Percentiles rank a stretch among this genome's conserved stretches.
Evolutionary conservation across 345 rosid genomes (phyloP).

Genomic region (Salix caprea): DNA sequence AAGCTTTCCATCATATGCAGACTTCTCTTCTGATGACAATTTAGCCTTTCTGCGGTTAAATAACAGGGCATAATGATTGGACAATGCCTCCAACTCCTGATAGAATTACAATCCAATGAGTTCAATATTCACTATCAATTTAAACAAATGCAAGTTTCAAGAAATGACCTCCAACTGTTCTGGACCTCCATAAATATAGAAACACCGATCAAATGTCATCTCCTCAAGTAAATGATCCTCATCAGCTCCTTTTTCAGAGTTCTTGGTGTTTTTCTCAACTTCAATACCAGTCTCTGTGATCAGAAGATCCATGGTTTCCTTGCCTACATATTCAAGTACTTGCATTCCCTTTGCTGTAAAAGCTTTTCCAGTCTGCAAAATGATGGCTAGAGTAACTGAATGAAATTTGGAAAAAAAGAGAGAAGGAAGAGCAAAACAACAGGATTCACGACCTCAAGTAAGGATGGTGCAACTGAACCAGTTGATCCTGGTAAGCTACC

Average conservation of each 20-base stretch:
- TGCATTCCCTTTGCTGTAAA: slow-evolving; percentile 91
- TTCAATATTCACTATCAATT: slow-evolving; percentile 18
- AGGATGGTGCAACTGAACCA: slow-evolving; percentile 76
- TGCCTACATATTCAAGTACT: slow-evolving; percentile 93
- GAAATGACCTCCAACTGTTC: slow-evolving; percentile 83
- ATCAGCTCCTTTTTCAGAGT: slow-evolving; percentile 29
- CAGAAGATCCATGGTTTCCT: slow-evolving; percentile 90
- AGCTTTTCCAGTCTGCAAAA: slow-evolving; percentile 80
- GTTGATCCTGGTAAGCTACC: slow-evolving; percentile 50
- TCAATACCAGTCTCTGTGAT: slow-evolving; percentile 82
- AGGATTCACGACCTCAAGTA: slow-evolving; percentile 58
- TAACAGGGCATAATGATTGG: slow-evolving; percentile 75
- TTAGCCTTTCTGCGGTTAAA: slow-evolving; percentile 85
- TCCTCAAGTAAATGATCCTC: slow-evolving; percentile 84
- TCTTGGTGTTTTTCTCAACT: slow-evolving; percentile 50
- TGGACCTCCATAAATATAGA: slow-evolving; percentile 98
- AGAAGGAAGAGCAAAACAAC: slow-evolving; percentile 8
- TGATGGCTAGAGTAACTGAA: slow-evolving; percentile 13
- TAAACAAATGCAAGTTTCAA: slow-evolving; percentile 10
- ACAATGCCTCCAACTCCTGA: slow-evolving; percentile 93
- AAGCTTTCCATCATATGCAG: slow-evolving; percentile 66
- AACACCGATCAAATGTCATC: slow-evolving; percentile 92
- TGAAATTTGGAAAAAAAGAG: background rate
- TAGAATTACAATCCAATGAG: slow-evolving; percentile 17
- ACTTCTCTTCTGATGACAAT: slow-evolving; percentile 68